Evolutionary conservation across 2,329 filamentous ascomycete species (phyloP).

Genomic region (Alternaria sp.): DNA sequence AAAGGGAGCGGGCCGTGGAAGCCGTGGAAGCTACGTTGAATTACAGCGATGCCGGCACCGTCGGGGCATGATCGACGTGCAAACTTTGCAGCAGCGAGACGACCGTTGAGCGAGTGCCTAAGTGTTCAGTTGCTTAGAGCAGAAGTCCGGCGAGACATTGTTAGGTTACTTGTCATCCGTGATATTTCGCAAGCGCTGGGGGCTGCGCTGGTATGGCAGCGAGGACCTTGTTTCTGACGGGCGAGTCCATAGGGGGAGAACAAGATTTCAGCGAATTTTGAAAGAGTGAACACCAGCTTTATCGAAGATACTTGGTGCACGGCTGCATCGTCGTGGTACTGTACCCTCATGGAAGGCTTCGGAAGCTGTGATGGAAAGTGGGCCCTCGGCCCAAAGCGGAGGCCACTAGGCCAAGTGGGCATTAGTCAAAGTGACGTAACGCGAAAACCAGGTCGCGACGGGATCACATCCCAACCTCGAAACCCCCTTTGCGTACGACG

Average conservation of each 20-base stretch:
- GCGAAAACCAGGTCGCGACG: background rate
- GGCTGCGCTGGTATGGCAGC: background rate
- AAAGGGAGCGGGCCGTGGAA: background rate
- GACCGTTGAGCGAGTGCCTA: background rate
- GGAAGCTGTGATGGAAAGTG: background rate
- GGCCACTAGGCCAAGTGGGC: background rate
- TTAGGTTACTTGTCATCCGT: no score
- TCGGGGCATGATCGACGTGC: background rate
- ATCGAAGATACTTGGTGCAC: no score
- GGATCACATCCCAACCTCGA: background rate
- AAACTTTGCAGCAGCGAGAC: background rate
- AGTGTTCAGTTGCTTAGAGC: background rate
- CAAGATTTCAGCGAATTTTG: no score
- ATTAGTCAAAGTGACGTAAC: background rate
- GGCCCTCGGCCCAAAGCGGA: background rate
- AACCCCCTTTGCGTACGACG: background rate
- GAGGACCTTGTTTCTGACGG: no score
- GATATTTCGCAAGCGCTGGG: background rate
- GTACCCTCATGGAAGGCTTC: background rate
- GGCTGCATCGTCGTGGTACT: background rate
- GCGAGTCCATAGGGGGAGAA: rapidly evolving
- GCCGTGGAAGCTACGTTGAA: background rate
- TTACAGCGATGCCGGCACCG: no score
- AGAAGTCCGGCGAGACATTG: background rate
- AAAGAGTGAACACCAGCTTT: no score